Base-by-base conservation (phyloP, 257 asterid genomes). In the Phtheirospermum japonicum region DNA sequence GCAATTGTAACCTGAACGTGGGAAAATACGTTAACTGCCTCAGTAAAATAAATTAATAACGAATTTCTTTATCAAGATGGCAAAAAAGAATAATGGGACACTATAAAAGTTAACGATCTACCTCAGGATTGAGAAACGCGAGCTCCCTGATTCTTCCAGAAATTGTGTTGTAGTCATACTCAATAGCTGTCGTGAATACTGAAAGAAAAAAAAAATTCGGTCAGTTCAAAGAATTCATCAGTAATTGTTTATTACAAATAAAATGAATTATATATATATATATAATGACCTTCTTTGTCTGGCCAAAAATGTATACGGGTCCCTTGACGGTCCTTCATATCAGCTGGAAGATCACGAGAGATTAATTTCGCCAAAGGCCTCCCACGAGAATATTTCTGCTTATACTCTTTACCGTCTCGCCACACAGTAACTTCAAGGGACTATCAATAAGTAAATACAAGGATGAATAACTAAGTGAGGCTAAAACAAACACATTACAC, bases 81-180 rank as follows among this genome's bases (percentile, higher is more conserved):
- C 40, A 48, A 30, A 18, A 33, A 42, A 40, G 23, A 51, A 53
- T 40, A 66, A 51, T 56, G 39, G 18, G 37, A 28, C 12, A 31
- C 39, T 63, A 43, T 32, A 16, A 49, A 67, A 39, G 43, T 43
- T 66, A 71, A 42, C 46, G 57, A 55, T 63, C 32, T 73, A 91
- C 97, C 97, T 85, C 80, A 23, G 99, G 96, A 78, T 93, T 93
- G 75, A 93, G 95, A 76, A 93, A 93, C 57, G 99, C 99, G 76
- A 93, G 95, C 83, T 93, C 99, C 80, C 97, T 81, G 73, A 85
- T 87, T 79, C 99, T 80, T 65, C 95, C 90, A 66, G 95, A 86
- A 63, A 93, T 85, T 61, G 92, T 93, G 69, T 79, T 83, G 86
- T 82, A 67, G 76, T 93, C 99, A 75, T 85, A 89, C 72, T 87